A percentile compares a stretch with the other conserved stretches of the same genome.
These are phyloP conservation scores for Gastrolobium villosum DNA, from an alignment of 306 rosid genomes.

Conservation along the genomic window DNA sequence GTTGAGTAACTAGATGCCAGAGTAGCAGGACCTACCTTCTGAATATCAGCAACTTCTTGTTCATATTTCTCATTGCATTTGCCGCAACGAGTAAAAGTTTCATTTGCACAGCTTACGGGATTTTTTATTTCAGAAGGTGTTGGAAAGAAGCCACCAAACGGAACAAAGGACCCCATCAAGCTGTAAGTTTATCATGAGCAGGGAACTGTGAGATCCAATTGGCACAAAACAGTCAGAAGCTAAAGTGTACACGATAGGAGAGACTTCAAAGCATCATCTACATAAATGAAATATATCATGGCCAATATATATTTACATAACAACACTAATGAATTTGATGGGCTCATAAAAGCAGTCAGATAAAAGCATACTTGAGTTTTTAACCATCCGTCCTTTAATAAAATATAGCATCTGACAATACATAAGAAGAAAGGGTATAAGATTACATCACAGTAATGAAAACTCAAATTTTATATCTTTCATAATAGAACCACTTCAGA, in stretches of 20 bases:
- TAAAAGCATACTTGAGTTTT: neutral
- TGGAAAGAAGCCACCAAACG: slow-evolving; percentile 93
- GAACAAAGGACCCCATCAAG: slow-evolving; percentile 96
- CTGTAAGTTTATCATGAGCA: slow-evolving; percentile 90
- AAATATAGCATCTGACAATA: slow-evolving; percentile 7
- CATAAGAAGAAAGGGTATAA: slow-evolving; percentile 32
- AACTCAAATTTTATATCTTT: slow-evolving; percentile 18
- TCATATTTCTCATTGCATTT: slow-evolving; percentile 80
- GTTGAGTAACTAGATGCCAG: slow-evolving; percentile 53
- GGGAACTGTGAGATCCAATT: slow-evolving; percentile 76
- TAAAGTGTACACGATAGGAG: slow-evolving; percentile 46
- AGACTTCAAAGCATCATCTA: slow-evolving; percentile 40
- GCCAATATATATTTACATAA: neutral
- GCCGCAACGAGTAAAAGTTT: slow-evolving; percentile 66
- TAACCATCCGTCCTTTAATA: neutral
- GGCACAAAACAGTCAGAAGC: slow-evolving; percentile 64
- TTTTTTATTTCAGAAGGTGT: slow-evolving; percentile 63
- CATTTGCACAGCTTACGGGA: slow-evolving; percentile 57
- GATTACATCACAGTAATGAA: slow-evolving; percentile 25
- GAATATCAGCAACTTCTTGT: slow-evolving; percentile 75
- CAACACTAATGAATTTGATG: neutral
- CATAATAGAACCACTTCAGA: slow-evolving; percentile 13
- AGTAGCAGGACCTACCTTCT: slow-evolving; percentile 59
- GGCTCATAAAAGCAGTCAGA: neutral
- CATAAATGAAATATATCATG: slow-evolving; percentile 23